phyloP scores from a whole-genome alignment of 768 basidiomycete genomes.

The Rhodotorula kratochvilovae region DNA sequence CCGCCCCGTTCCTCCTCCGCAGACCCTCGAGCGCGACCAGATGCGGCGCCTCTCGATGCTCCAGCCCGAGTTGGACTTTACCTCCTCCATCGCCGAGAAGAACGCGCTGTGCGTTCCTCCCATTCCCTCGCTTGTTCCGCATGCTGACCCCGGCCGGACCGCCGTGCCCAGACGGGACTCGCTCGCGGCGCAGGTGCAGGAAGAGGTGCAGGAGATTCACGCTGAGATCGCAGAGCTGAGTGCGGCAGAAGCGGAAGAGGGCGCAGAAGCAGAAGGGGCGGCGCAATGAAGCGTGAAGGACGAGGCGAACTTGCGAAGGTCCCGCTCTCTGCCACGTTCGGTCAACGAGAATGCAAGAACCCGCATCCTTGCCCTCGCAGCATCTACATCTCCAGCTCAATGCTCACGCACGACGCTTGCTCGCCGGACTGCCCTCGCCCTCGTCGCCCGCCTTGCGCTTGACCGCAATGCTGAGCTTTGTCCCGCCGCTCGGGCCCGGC shows the following conservation, averaged over 20 bases:
- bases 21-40: slow-evolving; percentile 35
- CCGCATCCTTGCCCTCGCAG: not conserved
- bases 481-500: not conserved
- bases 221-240: slow-evolving; percentile 29
- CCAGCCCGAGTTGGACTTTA: slow-evolving; percentile 8
- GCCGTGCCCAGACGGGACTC: not conserved
- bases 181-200: slow-evolving; percentile 11
- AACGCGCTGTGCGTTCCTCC: slow-evolving; percentile 13
- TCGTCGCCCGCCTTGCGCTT: slow-evolving; percentile 78
- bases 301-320: too few species aligned
- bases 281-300: not conserved
- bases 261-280: not conserved
- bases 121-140: not conserved
- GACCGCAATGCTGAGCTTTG: slow-evolving; percentile 52
- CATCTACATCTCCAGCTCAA: too few species aligned
- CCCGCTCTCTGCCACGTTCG: too few species aligned
- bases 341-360: too few species aligned
- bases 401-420: slow-evolving; percentile 53
- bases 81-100: slow-evolving; percentile 9
- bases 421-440: slow-evolving; percentile 60
- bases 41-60: slow-evolving; percentile 12
- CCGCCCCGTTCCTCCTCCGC: not conserved
- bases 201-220: slow-evolving; percentile 25
- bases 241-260: slow-evolving; percentile 6
- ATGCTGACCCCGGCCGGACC: not conserved